Conservation (phyloP, 768 basidiomycete genomes). For the Podaxis pistillaris region DNA sequence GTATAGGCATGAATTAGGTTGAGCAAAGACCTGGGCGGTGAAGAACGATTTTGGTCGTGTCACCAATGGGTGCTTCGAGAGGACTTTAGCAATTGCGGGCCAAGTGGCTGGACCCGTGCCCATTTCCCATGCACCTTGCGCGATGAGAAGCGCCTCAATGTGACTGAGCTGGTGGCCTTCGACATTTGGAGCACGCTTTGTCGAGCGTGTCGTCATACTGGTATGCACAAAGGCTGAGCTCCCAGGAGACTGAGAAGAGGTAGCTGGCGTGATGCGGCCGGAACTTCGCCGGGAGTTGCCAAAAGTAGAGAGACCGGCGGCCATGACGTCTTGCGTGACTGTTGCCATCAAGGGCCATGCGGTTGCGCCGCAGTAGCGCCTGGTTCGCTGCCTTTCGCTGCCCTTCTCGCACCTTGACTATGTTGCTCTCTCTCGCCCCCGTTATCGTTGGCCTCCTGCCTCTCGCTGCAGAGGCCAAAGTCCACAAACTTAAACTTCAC, state of each 20-base stretch:
- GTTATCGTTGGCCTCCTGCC: slow-evolving; percentile 44
- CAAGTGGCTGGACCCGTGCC: slow-evolving; percentile 59
- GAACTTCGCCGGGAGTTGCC: not conserved
- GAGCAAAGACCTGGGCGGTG: slow-evolving; percentile 52
- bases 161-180: slow-evolving; percentile 23
- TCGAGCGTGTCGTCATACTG: slow-evolving; percentile 31
- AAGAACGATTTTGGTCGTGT: slow-evolving; percentile 64
- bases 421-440: slow-evolving; percentile 38
- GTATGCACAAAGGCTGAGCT: not conserved
- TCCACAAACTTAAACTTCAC: slow-evolving; percentile 87
- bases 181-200: slow-evolving; percentile 23
- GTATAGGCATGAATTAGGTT: slow-evolving; percentile 21
- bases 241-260: not conserved
- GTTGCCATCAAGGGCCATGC: slow-evolving; percentile 1
- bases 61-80: slow-evolving; percentile 71
- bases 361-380: slow-evolving; percentile 4
- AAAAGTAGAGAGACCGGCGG: not conserved
- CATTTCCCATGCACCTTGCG: slow-evolving; percentile 84
- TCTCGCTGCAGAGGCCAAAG: slow-evolving; percentile 51
- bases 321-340: slow-evolving; percentile 7
- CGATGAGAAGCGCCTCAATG: slow-evolving; percentile 76
- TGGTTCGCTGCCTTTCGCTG: not conserved
- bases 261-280: not conserved
- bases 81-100: slow-evolving; percentile 61
- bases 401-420: slow-evolving; percentile 11